phyloP scores from a whole-genome alignment of 192 early-diverging fungal species.

The Podila clonocystis region DNA sequence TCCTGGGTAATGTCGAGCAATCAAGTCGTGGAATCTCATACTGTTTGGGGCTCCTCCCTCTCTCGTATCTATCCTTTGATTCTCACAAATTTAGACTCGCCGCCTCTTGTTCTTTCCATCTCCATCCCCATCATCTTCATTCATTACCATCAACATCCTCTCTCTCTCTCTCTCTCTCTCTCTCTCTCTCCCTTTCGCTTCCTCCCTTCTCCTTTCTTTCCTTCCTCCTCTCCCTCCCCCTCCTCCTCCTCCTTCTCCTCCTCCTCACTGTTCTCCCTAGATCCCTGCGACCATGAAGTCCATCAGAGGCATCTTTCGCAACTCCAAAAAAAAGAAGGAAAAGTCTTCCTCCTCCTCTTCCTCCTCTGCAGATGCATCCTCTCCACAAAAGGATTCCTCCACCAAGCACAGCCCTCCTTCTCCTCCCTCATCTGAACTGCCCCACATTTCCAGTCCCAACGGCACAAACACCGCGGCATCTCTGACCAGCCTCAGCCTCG shows the following conservation, averaged over 20 bases:
- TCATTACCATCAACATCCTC: no score
- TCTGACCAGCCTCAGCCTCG: neutral
- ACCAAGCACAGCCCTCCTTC: constrained; percentile 2
- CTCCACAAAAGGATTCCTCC: neutral
- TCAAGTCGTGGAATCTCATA: no score
- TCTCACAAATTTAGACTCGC: neutral
- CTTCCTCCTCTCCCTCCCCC: neutral
- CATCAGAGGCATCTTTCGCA: constrained; percentile 23
- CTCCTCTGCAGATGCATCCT: neutral
- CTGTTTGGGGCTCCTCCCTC: neutral
- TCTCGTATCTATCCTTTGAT: neutral
- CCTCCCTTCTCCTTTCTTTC: neutral
- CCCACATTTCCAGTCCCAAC: neutral
- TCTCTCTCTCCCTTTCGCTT: neutral
- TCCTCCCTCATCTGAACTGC: constrained; percentile 3
- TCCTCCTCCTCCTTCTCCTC: neutral
- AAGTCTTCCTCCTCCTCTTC: neutral
- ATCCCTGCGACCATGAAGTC: constrained; percentile 20
- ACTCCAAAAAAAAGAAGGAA: constrained; percentile 20
- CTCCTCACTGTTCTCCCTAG: neutral
- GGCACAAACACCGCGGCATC: constrained; percentile 5
- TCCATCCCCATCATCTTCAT: neutral
- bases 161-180: no score
- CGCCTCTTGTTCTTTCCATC: neutral
- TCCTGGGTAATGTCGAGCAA: no score